Percentiles rank a stretch among this genome's conserved stretches.
Conservation (phyloP, 352 stramenopile genomes). For the Detonula confervacea region DNA sequence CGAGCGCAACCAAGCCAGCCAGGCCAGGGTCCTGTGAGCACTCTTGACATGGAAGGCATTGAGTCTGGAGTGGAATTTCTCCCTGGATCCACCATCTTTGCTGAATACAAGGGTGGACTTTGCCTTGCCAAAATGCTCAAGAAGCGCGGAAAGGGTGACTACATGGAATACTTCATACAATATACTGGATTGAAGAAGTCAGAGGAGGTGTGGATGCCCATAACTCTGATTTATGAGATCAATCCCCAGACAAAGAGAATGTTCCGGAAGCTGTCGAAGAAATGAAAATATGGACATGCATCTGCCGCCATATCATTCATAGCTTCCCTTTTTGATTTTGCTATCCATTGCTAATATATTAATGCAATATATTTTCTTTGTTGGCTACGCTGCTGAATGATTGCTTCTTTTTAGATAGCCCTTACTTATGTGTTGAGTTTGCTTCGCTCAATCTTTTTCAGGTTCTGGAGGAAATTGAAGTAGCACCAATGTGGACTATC, state of each 20-base stretch:
- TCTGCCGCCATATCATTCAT: neutral
- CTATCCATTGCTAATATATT: constrained; percentile 9
- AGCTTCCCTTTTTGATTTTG: constrained; percentile 11
- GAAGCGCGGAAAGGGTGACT: constrained; percentile 61
- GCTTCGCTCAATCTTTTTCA: constrained; percentile 22
- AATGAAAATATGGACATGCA: constrained; percentile 12
- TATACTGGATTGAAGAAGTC: constrained; percentile 52
- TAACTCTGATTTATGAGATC: constrained; percentile 61
- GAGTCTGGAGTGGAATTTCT: constrained; percentile 64
- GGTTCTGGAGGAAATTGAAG: constrained; percentile 79
- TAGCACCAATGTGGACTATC: constrained; percentile 82
- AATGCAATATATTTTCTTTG: neutral
- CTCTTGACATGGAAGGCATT: constrained; percentile 53
- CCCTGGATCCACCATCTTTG: constrained; percentile 67
- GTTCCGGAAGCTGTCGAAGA: constrained; percentile 49
- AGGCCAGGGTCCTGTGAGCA: neutral
- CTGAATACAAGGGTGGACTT: constrained; percentile 49
- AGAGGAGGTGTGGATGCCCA: constrained; percentile 55
- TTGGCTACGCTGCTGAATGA: too few species aligned
- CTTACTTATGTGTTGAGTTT: too few species aligned
- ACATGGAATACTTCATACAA: constrained; percentile 68
- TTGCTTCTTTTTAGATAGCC: too few species aligned
- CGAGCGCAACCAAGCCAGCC: constrained; percentile 1
- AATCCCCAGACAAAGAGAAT: constrained; percentile 69
- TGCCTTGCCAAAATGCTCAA: constrained; percentile 68